Conservation (phyloP, 345 rosid species). For the Turritis glabra region DNA sequence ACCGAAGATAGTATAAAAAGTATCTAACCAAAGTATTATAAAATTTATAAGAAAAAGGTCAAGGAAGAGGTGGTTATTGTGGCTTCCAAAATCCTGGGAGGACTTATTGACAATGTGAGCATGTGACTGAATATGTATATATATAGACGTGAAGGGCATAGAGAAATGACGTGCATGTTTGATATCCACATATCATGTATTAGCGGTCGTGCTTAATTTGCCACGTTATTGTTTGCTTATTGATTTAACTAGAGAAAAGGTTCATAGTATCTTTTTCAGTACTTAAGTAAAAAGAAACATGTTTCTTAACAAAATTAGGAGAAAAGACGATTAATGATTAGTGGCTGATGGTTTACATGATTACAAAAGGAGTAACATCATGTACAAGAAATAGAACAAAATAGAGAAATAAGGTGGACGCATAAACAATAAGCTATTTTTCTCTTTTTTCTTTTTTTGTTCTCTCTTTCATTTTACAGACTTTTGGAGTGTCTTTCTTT, state of each 20-base stretch:
- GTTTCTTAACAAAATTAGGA: neutral
- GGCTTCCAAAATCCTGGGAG: slow-evolving; percentile 10
- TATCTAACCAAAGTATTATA: neutral
- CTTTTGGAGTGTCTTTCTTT: neutral
- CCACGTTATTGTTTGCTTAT: neutral
- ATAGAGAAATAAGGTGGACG: neutral
- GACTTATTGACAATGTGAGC: neutral
- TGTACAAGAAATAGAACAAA: neutral
- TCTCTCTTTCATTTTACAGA: neutral
- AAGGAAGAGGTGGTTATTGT: neutral
- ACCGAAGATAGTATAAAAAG: neutral
- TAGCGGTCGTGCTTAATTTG: neutral
- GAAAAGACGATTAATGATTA: neutral
- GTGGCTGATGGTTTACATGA: neutral
- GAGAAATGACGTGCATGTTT: neutral
- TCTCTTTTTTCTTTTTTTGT: neutral
- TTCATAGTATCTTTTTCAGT: neutral
- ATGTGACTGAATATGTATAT: neutral
- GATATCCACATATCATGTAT: neutral
- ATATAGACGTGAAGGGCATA: neutral
- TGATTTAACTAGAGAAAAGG: neutral
- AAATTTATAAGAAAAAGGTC: neutral
- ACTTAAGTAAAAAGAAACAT: neutral
- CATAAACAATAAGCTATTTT: neutral
- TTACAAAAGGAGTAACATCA: neutral